Percentiles rank a stretch among this genome's conserved stretches.
These are phyloP conservation scores for Aspergillus intermedius DNA, from an alignment of 2,329 filamentous ascomycete genomes.

Conservation along the genomic window DNA sequence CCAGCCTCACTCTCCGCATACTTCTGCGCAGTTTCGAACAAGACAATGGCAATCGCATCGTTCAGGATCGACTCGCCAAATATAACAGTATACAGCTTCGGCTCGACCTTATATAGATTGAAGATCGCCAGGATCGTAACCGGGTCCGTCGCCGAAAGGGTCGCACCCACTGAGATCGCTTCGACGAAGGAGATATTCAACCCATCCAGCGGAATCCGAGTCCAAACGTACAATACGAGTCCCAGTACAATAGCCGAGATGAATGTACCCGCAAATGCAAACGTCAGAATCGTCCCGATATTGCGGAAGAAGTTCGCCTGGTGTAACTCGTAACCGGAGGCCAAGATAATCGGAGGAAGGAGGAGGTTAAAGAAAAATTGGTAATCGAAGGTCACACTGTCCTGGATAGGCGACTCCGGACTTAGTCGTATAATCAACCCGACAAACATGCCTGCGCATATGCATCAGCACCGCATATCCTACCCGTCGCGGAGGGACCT, in stretches of 20 bases:
- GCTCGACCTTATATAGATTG: constrained; percentile 98
- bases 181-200: constrained; percentile 87
- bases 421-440: constrained; percentile 80
- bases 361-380: constrained; percentile 99
- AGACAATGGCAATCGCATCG: constrained; percentile 95
- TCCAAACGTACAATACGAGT: constrained; percentile 81
- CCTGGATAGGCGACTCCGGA: constrained; percentile 75
- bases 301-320: constrained; percentile 99
- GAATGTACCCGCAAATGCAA: constrained; percentile 95
- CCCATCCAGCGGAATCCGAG: constrained; percentile 75
- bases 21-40: constrained; percentile 95
- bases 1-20: constrained; percentile 69
- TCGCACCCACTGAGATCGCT: constrained; percentile 92
- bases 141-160: constrained; percentile 91
- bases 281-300: constrained; percentile 93
- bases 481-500: too few species aligned
- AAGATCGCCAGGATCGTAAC: constrained; percentile 98
- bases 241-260: constrained; percentile 94
- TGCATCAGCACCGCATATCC: background rate
- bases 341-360: constrained; percentile 95
- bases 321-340: constrained; percentile 93
- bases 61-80: constrained; percentile 98
- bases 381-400: constrained; percentile 93
- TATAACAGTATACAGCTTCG: constrained; percentile 96
- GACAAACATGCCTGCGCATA: constrained; percentile 74